Conservation (phyloP, 2,329 filamentous ascomycete genomes). For the Zasmidium cellare region DNA sequence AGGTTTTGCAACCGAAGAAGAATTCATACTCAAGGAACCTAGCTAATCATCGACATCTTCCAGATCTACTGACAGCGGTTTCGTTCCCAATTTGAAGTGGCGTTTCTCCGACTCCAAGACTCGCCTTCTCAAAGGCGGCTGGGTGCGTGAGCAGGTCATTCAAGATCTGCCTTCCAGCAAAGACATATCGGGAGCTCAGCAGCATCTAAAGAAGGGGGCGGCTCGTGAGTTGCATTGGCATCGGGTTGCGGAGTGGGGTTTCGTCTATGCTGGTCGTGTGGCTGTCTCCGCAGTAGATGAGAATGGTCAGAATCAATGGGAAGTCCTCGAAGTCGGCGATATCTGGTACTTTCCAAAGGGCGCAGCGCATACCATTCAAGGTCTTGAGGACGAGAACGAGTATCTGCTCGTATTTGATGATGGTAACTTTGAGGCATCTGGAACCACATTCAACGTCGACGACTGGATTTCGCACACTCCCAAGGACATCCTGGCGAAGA, state of each 20-base stretch:
- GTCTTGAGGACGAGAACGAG: slow-evolving; percentile 66
- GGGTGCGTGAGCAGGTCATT: slow-evolving; percentile 66
- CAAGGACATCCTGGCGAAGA: slow-evolving; percentile 64
- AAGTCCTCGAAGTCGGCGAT: slow-evolving; percentile 46
- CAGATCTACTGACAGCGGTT: slow-evolving; percentile 59
- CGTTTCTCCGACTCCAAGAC: slow-evolving; percentile 69
- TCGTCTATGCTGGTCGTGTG: slow-evolving; percentile 56
- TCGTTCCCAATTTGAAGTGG: slow-evolving; percentile 66
- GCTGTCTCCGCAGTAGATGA: slow-evolving; percentile 55
- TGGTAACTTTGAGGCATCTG: slow-evolving; percentile 57
- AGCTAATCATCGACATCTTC: too few species aligned
- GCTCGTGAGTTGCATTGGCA: slow-evolving; percentile 67
- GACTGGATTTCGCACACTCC: slow-evolving; percentile 71
- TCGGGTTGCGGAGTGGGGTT: slow-evolving; percentile 54
- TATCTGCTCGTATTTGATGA: slow-evolving; percentile 48
- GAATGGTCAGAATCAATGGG: slow-evolving; percentile 50
- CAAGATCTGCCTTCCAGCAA: slow-evolving; percentile 66
- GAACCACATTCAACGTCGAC: slow-evolving; percentile 66
- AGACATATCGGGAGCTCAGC: slow-evolving; percentile 67
- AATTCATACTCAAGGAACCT: too few species aligned
- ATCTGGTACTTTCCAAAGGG: slow-evolving; percentile 46
- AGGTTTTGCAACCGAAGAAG: too few species aligned
- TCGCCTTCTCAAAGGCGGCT: slow-evolving; percentile 62
- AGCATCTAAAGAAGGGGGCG: slow-evolving; percentile 66
- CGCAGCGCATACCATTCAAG: slow-evolving; percentile 63